Evolutionary conservation across 192 early-diverging fungal species (phyloP), one percentile per base, ranked within the genome.

Genomic region (Backusella macrospora): DNA sequence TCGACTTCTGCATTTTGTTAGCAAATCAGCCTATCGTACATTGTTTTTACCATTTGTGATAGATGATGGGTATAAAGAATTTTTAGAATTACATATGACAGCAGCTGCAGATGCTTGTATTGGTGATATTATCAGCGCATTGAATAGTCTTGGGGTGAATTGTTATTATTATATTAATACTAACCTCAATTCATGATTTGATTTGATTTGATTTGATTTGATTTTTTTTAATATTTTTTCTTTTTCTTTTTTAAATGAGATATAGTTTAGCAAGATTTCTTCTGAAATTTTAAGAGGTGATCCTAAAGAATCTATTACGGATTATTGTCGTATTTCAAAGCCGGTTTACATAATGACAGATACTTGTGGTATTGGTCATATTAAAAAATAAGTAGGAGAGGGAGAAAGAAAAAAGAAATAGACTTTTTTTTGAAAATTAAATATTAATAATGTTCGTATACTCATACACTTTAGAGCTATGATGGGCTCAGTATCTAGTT

Each of bases 261-360:
- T 52, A 16, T 70, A 76, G 74, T 76, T 76, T 48, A n/a, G 65
- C 29, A 64, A 76, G 12, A 62, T 76, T 15, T 47, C 16, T 13
- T 48, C 69, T 38, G 68, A 76, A 65, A 18, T 29, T 39, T 12
- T 71, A 13, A n/a, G 55, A 46, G 75, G 75, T 39, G 67, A 76
- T 47, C 75, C 75, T 14, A 76, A 76, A 42, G 29, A 71, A 29
- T 76, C 75, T 16, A 63, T 71, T 1, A 63, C 59, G 3, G 75
- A 76, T 71, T 76, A 65, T 55, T 76, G 69, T 40, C 44, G 43
- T 18, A 42, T 39, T 46, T 37, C 34, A 23, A 39, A 62, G 16
- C 69, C 75, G 4, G 29, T n/a, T 46, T 69, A 48, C 12, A 29
- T 71, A 26, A 16, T 76, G 6, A 65, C 62, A 18, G 63, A 69